Evolutionary conservation across 2,329 filamentous ascomycete species (phyloP), one percentile per base, ranked within the genome.

Genomic region (Dothideomycetes sp.): DNA sequence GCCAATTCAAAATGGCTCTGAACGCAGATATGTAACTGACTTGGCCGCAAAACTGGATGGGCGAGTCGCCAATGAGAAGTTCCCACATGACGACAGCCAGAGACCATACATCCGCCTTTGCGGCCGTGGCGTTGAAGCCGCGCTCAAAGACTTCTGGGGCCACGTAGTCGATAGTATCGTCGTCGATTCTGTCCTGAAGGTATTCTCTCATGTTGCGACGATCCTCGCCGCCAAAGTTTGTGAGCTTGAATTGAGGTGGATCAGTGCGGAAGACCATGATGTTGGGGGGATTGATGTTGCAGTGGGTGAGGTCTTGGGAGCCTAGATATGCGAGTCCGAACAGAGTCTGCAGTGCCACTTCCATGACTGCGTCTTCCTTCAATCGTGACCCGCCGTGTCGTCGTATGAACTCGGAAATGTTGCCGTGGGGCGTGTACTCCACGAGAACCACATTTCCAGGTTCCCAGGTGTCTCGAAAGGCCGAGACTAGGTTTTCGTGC

Each of bases 41-140:
- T 4, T 40, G 29, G 12, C 33, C 37, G 7, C 27, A 11, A 25
- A 40, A 33, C 1, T 20, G 29, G 3, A 40, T 23, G 4, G 91
- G 91, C 4, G 91, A 96, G 64, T 94, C 96, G 19, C 91, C 91
- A 60, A 89, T 95, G 25, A 98, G 76, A 89, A 98, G 96, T 71
- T 98, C 91, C 62, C 95, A 98, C 62, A 98, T 96, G 52, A 98
- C 69, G 59, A 98, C 96, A 29, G 91, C 91, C 44, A 96, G 72
- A 40, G 89, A 96, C 91, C 91, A 98, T 7, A 40, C 37, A n/a
- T 40, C 37, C 8, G 29, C 33, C 19, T 40, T 40, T 11, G 30
- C 23, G 23, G 37, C 29, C 7, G 28, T 17, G 7, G 29, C 37
- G n/a, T 23, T 19, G 12, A 30, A 20, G 4, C 37, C 37, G 16